Percentiles rank a stretch among this genome's conserved stretches.
Conservation (phyloP, 2,329 filamentous ascomycete genomes). For the Seiridium cupressi region DNA sequence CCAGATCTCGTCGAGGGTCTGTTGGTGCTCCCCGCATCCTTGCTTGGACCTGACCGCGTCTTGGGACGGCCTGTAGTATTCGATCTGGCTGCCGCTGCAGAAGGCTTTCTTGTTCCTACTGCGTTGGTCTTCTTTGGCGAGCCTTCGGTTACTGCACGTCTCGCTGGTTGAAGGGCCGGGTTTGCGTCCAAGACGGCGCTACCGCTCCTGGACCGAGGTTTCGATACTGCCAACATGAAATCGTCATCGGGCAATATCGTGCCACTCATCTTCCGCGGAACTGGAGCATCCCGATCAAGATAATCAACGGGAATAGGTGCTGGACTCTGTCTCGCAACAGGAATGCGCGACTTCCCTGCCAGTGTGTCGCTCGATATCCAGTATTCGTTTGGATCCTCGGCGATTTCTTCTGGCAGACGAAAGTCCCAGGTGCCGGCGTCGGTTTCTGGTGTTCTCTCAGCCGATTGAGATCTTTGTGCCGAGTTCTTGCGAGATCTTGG, state of each 20-base stretch:
- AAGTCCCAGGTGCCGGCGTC: conserved; percentile 65
- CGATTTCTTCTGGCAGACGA: conserved; percentile 74
- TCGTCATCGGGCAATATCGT: conserved; percentile 46
- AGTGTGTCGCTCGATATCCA: conserved; percentile 46
- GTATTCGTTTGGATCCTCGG: conserved; percentile 55
- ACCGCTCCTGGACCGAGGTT: conserved; percentile 67
- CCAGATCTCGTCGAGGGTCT: conserved; percentile 64
- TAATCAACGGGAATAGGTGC: conserved; percentile 70
- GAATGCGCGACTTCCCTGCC: conserved; percentile 73
- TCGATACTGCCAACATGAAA: conserved; percentile 57
- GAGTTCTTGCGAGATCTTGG: conserved; percentile 47
- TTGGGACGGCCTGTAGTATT: conserved; percentile 50
- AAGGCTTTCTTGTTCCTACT: conserved; percentile 41
- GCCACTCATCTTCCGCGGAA: conserved; percentile 59
- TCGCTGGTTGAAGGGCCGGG: conserved; percentile 27
- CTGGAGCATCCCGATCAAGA: conserved; percentile 70
- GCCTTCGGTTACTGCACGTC: conserved; percentile 44
- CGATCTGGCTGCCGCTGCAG: conserved; percentile 21
- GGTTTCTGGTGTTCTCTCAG: conserved; percentile 36
- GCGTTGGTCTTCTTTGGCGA: conserved; percentile 52
- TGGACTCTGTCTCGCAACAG: conserved; percentile 77
- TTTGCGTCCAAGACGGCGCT: conserved; percentile 58
- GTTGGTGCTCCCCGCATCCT: conserved; percentile 46
- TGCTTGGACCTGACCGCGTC: conserved; percentile 57
- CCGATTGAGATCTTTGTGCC: conserved; percentile 24